Evolutionary conservation across 2,329 filamentous ascomycete genomes (phyloP), one percentile per base, ranked within the genome.

Genomic region (Rachicladosporium sp.): DNA sequence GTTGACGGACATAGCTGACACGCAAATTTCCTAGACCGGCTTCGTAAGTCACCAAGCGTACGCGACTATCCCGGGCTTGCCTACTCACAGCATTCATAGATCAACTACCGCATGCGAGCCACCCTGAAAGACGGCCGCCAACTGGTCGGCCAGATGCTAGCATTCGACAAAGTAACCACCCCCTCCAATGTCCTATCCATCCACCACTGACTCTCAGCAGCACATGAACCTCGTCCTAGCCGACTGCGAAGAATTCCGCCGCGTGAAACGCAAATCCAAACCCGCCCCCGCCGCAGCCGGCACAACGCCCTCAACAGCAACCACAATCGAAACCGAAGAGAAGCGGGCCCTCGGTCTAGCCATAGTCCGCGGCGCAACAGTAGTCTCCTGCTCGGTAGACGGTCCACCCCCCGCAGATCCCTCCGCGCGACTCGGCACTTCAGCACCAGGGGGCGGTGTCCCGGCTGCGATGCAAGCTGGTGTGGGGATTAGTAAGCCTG

Each of bases 181-280:
- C n/a, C n/a, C n/a, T n/a, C n/a, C n/a, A n/a, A n/a, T n/a, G n/a
- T n/a, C n/a, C n/a, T n/a, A n/a, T n/a, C n/a, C n/a, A n/a, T n/a
- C n/a, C n/a, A n/a, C n/a, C n/a, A n/a, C 32, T 30, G 10, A 19
- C 12, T 33, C 33, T 34, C 10, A 38, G 4, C 50, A 93, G 87
- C 91, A 98, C 66, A 98, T 98, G 91, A 98, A 98, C 64, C 77
- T 98, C 50, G 91, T 98, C 46, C 82, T 98, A 47, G 91, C 89
- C 65, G 91, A 98, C 59, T 96, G 91, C 51, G 91, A 98, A 74
- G 89, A 96, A 64, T 95, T 94, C 65, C 83, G 88, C 61, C 82
- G 82, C 59, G 80, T 89, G 46, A 93, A 91, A 70, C 77, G 83
- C 64, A 89, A 82, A 70, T 76, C 80, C 54, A 73, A 76, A 52